phyloP scores from a whole-genome alignment of 2,329 filamentous ascomycete species.

The Aureobasidium subglaciale region DNA sequence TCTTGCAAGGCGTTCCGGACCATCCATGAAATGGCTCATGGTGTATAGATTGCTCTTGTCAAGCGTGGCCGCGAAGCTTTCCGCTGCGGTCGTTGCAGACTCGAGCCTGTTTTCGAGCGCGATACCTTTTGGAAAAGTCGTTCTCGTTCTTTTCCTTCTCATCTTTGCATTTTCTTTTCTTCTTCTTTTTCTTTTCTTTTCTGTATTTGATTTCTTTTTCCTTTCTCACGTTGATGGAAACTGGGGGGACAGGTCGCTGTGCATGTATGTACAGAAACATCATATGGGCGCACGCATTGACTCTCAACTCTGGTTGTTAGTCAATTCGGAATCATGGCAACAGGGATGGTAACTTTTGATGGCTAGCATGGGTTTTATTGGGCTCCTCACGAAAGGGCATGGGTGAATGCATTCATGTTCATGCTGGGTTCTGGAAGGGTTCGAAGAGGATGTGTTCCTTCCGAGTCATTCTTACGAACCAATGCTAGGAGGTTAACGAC shows the following conservation, averaged over 20 bases:
- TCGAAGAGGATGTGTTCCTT: background rate
- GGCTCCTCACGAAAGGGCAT: background rate
- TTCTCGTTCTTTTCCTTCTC: slow-evolving; percentile 9
- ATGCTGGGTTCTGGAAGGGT: slow-evolving; percentile 5
- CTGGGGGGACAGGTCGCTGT: background rate
- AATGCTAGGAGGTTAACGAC: background rate
- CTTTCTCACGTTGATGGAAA: background rate
- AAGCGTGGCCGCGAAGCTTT: background rate
- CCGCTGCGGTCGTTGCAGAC: background rate
- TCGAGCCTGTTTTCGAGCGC: slow-evolving; percentile 4
- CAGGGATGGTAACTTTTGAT: background rate
- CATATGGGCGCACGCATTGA: slow-evolving; percentile 5
- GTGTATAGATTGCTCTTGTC: slow-evolving; percentile 9
- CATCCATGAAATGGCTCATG: slow-evolving; percentile 1
- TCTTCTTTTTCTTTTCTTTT: slow-evolving; percentile 1
- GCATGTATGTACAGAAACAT: background rate
- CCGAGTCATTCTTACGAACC: background rate
- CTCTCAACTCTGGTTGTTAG: slow-evolving; percentile 11
- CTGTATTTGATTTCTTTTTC: slow-evolving; percentile 1
- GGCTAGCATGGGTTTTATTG: background rate
- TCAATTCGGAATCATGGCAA: background rate
- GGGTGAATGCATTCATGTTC: slow-evolving; percentile 2
- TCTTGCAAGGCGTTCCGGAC: slow-evolving; percentile 12
- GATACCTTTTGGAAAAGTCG: background rate
- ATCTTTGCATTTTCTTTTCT: slow-evolving; percentile 2